A percentile compares a stretch with the other conserved stretches of the same genome.
Conservation (phyloP, 768 basidiomycete species). For the Cyclocybe cylindracea region DNA sequence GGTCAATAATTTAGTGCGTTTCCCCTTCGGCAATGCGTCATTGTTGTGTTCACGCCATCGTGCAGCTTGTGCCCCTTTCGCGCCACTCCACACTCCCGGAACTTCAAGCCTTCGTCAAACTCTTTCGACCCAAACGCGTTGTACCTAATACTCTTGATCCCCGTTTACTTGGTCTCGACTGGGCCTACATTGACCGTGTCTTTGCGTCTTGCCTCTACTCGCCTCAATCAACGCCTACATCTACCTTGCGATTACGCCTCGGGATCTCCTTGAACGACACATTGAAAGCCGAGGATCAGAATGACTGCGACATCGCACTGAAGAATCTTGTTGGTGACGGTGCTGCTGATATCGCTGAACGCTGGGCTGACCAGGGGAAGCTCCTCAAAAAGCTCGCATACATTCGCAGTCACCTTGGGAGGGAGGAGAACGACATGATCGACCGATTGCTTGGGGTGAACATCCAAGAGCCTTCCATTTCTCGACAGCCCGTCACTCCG, state of each 20-base stretch:
- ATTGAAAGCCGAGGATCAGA: constrained; percentile 15
- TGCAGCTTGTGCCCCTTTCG: constrained; percentile 77
- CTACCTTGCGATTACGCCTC: constrained; percentile 4
- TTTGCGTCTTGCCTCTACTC: constrained; percentile 59
- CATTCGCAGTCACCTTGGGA: constrained; percentile 45
- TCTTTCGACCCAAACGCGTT: constrained; percentile 77
- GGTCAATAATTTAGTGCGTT: constrained; percentile 65
- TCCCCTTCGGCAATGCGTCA: not conserved
- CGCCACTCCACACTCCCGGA: constrained; percentile 91
- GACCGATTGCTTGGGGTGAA: constrained; percentile 29
- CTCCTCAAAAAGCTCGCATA: constrained; percentile 43
- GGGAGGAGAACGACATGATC: constrained; percentile 32
- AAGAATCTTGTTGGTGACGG: constrained; percentile 69
- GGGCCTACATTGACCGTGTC: constrained; percentile 67
- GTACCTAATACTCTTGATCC: constrained; percentile 79
- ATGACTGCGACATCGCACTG: constrained; percentile 50
- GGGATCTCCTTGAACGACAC: constrained; percentile 4
- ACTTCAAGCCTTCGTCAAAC: constrained; percentile 73
- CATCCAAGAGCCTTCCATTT: constrained; percentile 1
- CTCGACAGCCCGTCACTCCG: not conserved
- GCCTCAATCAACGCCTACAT: constrained; percentile 8
- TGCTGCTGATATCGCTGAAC: constrained; percentile 42
- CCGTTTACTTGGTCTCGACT: constrained; percentile 60
- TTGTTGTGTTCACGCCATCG: not conserved
- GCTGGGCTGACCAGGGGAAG: constrained; percentile 57